These are phyloP conservation scores for Fragosphaeria purpurea DNA, from an alignment of 2,329 filamentous ascomycete species.

Conservation along the genomic window DNA sequence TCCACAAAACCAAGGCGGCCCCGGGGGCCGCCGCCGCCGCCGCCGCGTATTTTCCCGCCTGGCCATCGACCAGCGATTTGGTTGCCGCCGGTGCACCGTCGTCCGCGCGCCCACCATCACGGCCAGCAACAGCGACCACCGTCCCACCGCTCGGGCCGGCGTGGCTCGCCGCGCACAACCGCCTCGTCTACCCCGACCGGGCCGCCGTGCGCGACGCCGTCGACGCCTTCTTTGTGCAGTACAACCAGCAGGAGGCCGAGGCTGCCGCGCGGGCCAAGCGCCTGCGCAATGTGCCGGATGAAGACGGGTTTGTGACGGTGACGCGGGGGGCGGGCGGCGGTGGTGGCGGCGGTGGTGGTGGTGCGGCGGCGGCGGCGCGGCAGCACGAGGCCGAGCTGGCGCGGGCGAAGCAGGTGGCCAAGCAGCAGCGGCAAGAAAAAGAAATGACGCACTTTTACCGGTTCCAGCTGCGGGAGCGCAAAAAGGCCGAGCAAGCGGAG, in stretches of 20 bases:
- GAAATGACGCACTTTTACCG: slow-evolving; percentile 68
- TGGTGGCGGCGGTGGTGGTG: slow-evolving; percentile 46
- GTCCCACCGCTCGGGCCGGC: slow-evolving; percentile 46
- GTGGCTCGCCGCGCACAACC: slow-evolving; percentile 57
- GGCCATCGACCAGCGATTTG: slow-evolving; percentile 24
- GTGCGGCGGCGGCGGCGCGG: slow-evolving; percentile 61
- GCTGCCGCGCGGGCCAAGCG: slow-evolving; percentile 52
- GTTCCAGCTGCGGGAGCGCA: slow-evolving; percentile 71
- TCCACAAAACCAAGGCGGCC: slow-evolving; percentile 45
- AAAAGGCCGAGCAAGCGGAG: slow-evolving; percentile 63
- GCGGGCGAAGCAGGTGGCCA: slow-evolving; percentile 49
- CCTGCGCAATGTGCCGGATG: slow-evolving; percentile 72
- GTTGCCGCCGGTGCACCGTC: slow-evolving; percentile 39
- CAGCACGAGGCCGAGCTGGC: slow-evolving; percentile 59
- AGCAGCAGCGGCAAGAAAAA: slow-evolving; percentile 48
- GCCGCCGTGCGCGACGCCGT: slow-evolving; percentile 59
- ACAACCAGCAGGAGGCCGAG: slow-evolving; percentile 59
- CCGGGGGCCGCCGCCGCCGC: slow-evolving; percentile 17
- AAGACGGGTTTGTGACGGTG: slow-evolving; percentile 92
- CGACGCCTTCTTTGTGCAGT: slow-evolving; percentile 80
- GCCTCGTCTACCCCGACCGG: slow-evolving; percentile 60
- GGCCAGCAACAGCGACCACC: too few species aligned
- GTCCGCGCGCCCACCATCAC: slow-evolving; percentile 16
- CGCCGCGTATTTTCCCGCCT: too few species aligned
- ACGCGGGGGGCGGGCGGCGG: slow-evolving; percentile 66